Conservation (phyloP, 495 filamentous ascomycete genomes). For the Talaromyces adpressus region DNA sequence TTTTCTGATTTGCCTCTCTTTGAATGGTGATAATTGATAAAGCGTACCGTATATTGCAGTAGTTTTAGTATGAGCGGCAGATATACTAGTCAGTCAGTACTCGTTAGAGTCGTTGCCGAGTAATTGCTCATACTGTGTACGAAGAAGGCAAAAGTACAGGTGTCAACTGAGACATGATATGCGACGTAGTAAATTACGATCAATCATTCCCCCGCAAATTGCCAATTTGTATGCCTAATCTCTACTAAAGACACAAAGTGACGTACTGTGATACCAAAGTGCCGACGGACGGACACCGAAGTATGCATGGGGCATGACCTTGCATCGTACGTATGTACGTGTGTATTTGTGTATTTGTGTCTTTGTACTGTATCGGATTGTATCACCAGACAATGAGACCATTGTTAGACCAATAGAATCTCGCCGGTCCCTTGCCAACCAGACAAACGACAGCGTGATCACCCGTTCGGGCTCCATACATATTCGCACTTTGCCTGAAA, state of each 20-base stretch:
- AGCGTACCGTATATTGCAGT: too few species aligned
- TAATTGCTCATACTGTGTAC: too few species aligned
- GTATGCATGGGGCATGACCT: neutral
- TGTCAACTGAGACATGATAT: too few species aligned
- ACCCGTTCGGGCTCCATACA: neutral
- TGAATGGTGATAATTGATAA: too few species aligned
- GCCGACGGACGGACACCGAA: neutral
- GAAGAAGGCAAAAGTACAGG: too few species aligned
- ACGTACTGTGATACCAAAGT: neutral
- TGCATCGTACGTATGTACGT: neutral
- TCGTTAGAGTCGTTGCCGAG: too few species aligned
- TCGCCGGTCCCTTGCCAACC: neutral
- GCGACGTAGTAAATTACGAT: neutral
- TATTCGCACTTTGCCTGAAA: neutral
- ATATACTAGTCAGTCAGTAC: too few species aligned
- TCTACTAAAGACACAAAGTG: neutral
- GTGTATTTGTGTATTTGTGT: too few species aligned
- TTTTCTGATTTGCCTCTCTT: too few species aligned
- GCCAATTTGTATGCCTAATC: neutral
- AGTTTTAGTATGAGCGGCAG: too few species aligned
- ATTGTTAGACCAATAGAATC: neutral
- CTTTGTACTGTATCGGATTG: neutral
- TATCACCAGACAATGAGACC: neutral
- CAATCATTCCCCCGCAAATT: neutral
- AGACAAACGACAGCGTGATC: neutral